phyloP scores from a whole-genome alignment of 768 basidiomycete genomes.

The Mycena alexandri region DNA sequence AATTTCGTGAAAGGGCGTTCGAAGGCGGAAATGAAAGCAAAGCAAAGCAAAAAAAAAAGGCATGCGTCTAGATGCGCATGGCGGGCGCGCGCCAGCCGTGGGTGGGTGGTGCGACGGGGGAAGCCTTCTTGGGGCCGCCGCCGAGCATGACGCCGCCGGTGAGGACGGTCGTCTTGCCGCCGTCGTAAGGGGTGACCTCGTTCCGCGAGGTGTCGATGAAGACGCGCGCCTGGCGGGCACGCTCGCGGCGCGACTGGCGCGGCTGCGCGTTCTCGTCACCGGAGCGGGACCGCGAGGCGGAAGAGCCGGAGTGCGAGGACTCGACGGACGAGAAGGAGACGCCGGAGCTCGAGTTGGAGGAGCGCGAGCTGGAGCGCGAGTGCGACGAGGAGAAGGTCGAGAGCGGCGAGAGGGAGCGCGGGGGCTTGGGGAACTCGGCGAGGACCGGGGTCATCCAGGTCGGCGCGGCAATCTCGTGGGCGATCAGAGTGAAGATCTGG shows the following conservation, averaged over 20 bases:
- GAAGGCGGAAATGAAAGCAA: slow-evolving; percentile 19
- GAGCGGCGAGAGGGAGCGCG: slow-evolving; percentile 69
- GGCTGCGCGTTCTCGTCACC: slow-evolving; percentile 43
- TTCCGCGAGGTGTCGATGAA: slow-evolving; percentile 81
- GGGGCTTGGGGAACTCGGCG: slow-evolving; percentile 65
- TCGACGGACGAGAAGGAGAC: slow-evolving; percentile 69
- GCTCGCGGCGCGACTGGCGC: slow-evolving; percentile 77
- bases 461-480: slow-evolving; percentile 76
- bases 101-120: slow-evolving; percentile 34
- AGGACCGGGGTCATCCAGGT: slow-evolving; percentile 78
- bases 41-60: neutral
- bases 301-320: slow-evolving; percentile 54
- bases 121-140: slow-evolving; percentile 53
- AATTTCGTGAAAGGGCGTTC: slow-evolving; percentile 35
- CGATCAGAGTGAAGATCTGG: slow-evolving; percentile 79
- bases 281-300: slow-evolving; percentile 54
- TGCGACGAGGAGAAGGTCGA: slow-evolving; percentile 68
- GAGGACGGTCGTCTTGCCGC: slow-evolving; percentile 89
- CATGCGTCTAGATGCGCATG: slow-evolving; percentile 56
- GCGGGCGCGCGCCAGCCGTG: slow-evolving; percentile 67
- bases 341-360: slow-evolving; percentile 76
- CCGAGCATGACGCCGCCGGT: slow-evolving; percentile 93
- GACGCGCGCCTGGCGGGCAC: slow-evolving; percentile 75
- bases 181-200: slow-evolving; percentile 88
- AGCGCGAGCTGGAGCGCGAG: slow-evolving; percentile 73